Evolutionary conservation across 352 stramenopile species (phyloP).

Genomic region (Elongisporangium undulatum): DNA sequence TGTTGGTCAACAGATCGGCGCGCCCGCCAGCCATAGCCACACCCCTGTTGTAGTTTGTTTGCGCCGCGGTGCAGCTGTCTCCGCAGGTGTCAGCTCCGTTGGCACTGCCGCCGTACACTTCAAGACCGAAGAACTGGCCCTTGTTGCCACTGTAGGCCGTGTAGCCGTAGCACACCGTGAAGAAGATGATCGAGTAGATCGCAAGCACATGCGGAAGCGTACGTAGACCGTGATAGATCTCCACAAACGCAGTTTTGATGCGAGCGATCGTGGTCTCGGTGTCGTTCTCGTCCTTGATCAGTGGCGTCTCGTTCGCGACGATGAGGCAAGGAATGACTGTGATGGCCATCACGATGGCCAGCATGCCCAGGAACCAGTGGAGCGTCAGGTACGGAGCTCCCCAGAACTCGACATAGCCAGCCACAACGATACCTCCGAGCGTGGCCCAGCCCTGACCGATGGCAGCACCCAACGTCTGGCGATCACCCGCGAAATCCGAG

Average conservation of each 20-base stretch:
- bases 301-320: slow-evolving; percentile 25
- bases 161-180: slow-evolving; percentile 37
- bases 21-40: slow-evolving; percentile 7
- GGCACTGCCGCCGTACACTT: slow-evolving; percentile 3
- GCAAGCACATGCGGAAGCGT: slow-evolving; percentile 20
- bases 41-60: slow-evolving; percentile 7
- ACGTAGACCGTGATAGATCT: slow-evolving; percentile 26
- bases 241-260: slow-evolving; percentile 19
- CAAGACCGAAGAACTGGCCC: not conserved
- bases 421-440: slow-evolving; percentile 34
- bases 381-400: slow-evolving; percentile 34
- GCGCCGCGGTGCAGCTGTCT: slow-evolving; percentile 3
- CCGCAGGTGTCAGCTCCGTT: slow-evolving; percentile 2
- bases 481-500: slow-evolving; percentile 48
- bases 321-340: slow-evolving; percentile 19
- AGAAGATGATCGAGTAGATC: slow-evolving; percentile 30
- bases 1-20: slow-evolving; percentile 38
- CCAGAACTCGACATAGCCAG: slow-evolving; percentile 43
- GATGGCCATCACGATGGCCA: slow-evolving; percentile 31
- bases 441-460: slow-evolving; percentile 36
- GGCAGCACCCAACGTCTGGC: slow-evolving; percentile 39
- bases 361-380: slow-evolving; percentile 44
- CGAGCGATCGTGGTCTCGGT: slow-evolving; percentile 8
- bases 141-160: too few relatives aligned
- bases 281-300: slow-evolving; percentile 12